Base-by-base conservation (phyloP, 768 basidiomycete genomes). In the Suillus cothurnatus region DNA sequence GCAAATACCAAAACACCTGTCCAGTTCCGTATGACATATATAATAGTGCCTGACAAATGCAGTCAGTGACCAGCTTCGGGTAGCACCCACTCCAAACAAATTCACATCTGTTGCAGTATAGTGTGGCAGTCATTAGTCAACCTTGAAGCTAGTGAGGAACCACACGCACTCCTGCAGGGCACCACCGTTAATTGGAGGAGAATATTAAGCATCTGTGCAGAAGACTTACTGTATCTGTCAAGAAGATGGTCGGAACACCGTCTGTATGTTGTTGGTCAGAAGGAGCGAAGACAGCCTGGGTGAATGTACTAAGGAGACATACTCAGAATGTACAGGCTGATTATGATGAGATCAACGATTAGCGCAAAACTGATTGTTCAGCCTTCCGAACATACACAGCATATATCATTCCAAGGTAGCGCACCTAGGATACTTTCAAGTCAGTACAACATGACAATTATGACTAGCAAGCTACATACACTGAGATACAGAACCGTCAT, bases 1-100 rank as follows among this genome's bases (percentile, higher is more conserved):
- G 43, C 0, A n/a, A 21, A 1, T 4, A n/a, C 43, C 43, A 45
- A 0, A 21, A 45, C 0, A n/a, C 2, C 0, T 0, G 0, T 45
- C 43, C 21, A 45, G 5, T 4, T 21, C 21, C 4, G 3, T n/a
- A 45, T 7, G 4, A 11, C 8, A 9, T 0, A 45, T 1, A n/a
- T 4, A 21, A 45, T 21, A 3, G 3, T 9, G 43, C 43, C 43
- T 45, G 43, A 45, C 3, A 4, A 21, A 45, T 45, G 21, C 21
- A 9, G 21, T 45, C 6, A 11, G 21, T 4, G 21, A 45, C 7
- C 43, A n/a, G 21, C 43, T 9, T 43, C 41, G 41, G 9, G 21
- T 45, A 4, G 43, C 9, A 11, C 43, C 9, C 21, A 45, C 19
- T 43, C 21, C 43, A n/a, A 21, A 43, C 21, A 43, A 21, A 45